Evolutionary conservation across 805 yeast genomes (phyloP), one percentile per base, ranked within the genome.

Genomic region (Pichia scutulata): DNA sequence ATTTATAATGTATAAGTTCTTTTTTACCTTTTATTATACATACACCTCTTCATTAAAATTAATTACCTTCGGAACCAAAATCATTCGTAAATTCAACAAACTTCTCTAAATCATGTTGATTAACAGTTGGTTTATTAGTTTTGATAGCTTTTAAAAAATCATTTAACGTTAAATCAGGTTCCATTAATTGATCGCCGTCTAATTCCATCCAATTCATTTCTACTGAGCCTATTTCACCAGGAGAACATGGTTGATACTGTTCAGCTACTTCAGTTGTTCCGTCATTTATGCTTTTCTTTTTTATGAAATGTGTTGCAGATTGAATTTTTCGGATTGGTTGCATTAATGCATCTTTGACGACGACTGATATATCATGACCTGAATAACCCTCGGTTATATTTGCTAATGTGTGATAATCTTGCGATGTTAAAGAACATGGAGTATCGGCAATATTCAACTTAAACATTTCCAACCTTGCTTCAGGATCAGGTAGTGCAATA

Each of bases 361-460:
- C 95, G 33, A 93, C 97, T 0, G 97, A 92, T 41, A 93, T 79
- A 76, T 93, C 99, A 64, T 92, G 95, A 48, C 99, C 99, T 2
- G 97, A 89, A 67, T 93, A 92, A 10, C 99, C 99, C 7, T 89
- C 95, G 0, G 98, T 92, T 89, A 93, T 84, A 51, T 85, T 89
- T 0, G 93, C 97, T 56, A 93, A 73, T 1, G 82, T 73, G 55
- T 81, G 78, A 60, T 76, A 87, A 64, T 93, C 98, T 49, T 80
- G 84, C 39, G 79, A 73, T 0, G 81, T 73, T 54, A 95, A 74
- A 33, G 77, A 76, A 63, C 97, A 88, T 1, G 97, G 95, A 2
- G 96, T 90, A 39, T 80, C 79, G 2, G 96, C 97, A 46, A 93
- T 88, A 61, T 93, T 92, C 49, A 93, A 74, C 65, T 89, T 95